Evolutionary conservation across 805 yeast species (phyloP).

Genomic region (Spathaspora arborariae): DNA sequence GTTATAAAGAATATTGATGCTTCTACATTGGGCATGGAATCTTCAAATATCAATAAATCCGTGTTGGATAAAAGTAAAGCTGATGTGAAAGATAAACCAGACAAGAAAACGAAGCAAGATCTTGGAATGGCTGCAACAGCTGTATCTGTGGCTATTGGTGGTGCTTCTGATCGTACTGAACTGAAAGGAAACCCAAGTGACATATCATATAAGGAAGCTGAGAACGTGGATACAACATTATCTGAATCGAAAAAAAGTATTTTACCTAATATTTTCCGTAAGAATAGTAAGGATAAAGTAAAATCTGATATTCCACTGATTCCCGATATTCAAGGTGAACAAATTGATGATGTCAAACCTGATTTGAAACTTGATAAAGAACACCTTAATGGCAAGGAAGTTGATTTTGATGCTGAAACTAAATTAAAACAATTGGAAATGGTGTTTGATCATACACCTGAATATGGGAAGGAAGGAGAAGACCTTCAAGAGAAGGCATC

Average conservation of each 20-base stretch:
- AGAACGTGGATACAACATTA: background rate
- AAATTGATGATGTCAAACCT: background rate
- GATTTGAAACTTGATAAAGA: background rate
- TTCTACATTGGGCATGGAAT: no score
- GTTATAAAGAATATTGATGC: no score
- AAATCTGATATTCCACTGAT: slow-evolving; percentile 14
- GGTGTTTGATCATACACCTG: background rate
- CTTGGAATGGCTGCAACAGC: slow-evolving; percentile 4
- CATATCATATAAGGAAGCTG: background rate
- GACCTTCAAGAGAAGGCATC: background rate
- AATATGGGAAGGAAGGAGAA: background rate
- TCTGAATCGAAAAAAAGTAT: background rate
- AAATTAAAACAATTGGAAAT: background rate
- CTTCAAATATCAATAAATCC: no score
- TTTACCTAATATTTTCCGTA: background rate
- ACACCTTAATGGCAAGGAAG: background rate
- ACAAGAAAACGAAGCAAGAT: background rate
- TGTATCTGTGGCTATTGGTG: slow-evolving; percentile 3
- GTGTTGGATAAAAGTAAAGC: background rate
- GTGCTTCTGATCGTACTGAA: background rate
- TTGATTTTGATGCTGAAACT: background rate
- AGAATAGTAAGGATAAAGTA: slow-evolving; percentile 1
- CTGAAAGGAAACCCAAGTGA: background rate
- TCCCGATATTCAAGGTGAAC: background rate
- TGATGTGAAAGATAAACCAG: background rate